Evolutionary conservation across 2,329 filamentous ascomycete species (phyloP).

Genomic region (Cladophialophora psammophila): DNA sequence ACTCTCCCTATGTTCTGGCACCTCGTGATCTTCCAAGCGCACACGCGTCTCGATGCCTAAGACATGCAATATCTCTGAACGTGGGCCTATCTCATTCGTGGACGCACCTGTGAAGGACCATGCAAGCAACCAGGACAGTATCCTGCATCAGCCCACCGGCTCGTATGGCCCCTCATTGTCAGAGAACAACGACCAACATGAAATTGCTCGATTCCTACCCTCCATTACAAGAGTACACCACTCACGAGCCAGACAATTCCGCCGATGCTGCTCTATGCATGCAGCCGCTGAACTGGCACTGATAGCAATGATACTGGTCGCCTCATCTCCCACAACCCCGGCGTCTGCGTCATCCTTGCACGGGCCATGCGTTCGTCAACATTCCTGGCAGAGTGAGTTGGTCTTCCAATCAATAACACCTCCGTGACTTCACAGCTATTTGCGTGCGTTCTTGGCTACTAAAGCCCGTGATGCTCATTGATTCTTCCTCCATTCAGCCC

Average conservation of each 20-base stretch:
- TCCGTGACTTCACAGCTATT: neutral
- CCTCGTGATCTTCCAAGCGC: constrained; percentile 6
- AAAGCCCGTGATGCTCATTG: constrained; percentile 1
- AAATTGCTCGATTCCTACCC: constrained; percentile 10
- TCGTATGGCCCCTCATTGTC: constrained; percentile 13
- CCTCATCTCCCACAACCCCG: constrained; percentile 6
- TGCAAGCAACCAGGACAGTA: constrained; percentile 7
- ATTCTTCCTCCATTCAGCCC: constrained; percentile 11
- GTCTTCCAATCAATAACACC: constrained; percentile 1
- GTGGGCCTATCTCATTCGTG: constrained; percentile 14
- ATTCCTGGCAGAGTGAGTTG: constrained; percentile 2
- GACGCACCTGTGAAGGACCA: constrained; percentile 13
- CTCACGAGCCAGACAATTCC: constrained; percentile 1
- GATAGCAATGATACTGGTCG: constrained; percentile 9
- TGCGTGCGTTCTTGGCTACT: constrained; percentile 1
- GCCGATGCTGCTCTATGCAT: constrained; percentile 7
- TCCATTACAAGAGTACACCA: constrained; percentile 9
- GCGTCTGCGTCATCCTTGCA: neutral
- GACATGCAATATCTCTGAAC: constrained; percentile 10
- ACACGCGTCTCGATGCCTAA: constrained; percentile 8
- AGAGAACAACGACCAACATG: constrained; percentile 16
- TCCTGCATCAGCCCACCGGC: constrained; percentile 6
- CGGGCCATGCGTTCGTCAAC: constrained; percentile 10
- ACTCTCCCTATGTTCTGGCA: constrained; percentile 5
- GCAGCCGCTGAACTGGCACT: constrained; percentile 2